Conservation (phyloP, 306 rosid genomes). For the Gynostemma pentaphyllum region DNA sequence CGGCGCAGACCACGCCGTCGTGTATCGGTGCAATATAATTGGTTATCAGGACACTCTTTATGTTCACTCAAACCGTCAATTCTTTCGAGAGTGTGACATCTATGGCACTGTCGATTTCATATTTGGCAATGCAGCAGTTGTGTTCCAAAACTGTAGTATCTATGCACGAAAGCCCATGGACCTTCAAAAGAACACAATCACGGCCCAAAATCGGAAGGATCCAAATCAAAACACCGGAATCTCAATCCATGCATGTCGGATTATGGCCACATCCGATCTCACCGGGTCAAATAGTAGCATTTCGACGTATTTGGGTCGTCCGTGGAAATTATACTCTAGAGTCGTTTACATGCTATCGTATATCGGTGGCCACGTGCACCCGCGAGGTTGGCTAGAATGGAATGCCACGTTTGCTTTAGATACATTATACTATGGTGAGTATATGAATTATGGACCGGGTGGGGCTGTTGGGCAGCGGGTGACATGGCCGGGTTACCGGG, state of each 20-base stretch:
- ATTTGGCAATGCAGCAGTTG: slow-evolving; percentile 93
- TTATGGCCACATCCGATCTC: slow-evolving; percentile 47
- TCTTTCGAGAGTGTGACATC: slow-evolving; percentile 60
- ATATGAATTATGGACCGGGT: slow-evolving; percentile 91
- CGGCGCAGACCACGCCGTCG: slow-evolving; percentile 81
- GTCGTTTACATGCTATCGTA: slow-evolving; percentile 58
- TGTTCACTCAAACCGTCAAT: slow-evolving; percentile 88
- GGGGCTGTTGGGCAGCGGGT: slow-evolving; percentile 70
- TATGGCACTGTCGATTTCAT: slow-evolving; percentile 87
- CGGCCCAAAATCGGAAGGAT: slow-evolving; percentile 92
- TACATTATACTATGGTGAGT: slow-evolving; percentile 74
- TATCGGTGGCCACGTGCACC: slow-evolving; percentile 63
- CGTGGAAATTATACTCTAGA: slow-evolving; percentile 84
- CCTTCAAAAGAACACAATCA: slow-evolving; percentile 60
- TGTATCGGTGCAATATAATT: slow-evolving; percentile 54
- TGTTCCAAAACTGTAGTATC: slow-evolving; percentile 68
- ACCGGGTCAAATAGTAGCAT: slow-evolving; percentile 28
- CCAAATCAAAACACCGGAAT: slow-evolving; percentile 96
- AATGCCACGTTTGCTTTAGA: slow-evolving; percentile 46
- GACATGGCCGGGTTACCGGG: slow-evolving; percentile 68
- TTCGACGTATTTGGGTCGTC: slow-evolving; percentile 75
- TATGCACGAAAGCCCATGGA: slow-evolving; percentile 74
- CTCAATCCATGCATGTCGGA: slow-evolving; percentile 67
- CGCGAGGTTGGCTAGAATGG: slow-evolving; percentile 97
- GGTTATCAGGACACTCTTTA: slow-evolving; percentile 88